Evolutionary conservation across 2,329 filamentous ascomycete genomes (phyloP).

Genomic region (Cytospora leucostoma): DNA sequence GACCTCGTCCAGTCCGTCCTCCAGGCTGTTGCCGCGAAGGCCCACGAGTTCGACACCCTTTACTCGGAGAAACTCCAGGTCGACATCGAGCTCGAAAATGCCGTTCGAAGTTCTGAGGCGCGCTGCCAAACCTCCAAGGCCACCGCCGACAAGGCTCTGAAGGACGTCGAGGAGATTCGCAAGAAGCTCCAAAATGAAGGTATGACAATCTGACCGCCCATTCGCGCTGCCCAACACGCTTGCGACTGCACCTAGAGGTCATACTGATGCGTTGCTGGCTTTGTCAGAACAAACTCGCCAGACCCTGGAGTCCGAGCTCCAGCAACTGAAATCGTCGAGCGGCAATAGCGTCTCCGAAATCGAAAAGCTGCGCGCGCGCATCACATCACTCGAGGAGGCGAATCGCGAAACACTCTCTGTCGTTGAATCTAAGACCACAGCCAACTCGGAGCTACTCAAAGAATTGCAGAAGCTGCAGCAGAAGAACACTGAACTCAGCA

Average conservation of each 20-base stretch:
- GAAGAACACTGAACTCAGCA: constrained; percentile 80
- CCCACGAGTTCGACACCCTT: constrained; percentile 77
- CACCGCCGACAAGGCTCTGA: constrained; percentile 78
- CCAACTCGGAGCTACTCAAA: constrained; percentile 81
- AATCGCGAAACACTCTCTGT: constrained; percentile 89
- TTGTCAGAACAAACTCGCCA: constrained; percentile 72
- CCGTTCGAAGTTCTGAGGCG: constrained; percentile 78
- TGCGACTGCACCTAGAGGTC: constrained; percentile 1
- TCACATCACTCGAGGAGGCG: constrained; percentile 83
- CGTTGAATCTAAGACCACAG: constrained; percentile 84
- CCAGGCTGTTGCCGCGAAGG: constrained; percentile 73
- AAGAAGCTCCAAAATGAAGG: constrained; percentile 82
- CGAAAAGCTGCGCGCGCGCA: constrained; percentile 76
- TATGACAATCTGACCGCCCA: constrained; percentile 42
- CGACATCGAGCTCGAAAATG: constrained; percentile 92
- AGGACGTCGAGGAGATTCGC: constrained; percentile 79
- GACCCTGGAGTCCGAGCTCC: constrained; percentile 77
- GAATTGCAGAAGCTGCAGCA: constrained; percentile 88
- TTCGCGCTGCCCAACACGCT: constrained; percentile 18
- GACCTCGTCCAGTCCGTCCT: constrained; percentile 79
- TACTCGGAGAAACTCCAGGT: constrained; percentile 85
- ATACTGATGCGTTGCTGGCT: constrained; percentile 29
- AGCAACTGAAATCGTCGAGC: constrained; percentile 72
- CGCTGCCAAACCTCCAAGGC: constrained; percentile 80
- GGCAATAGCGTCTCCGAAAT: constrained; percentile 74